Evolutionary conservation across 352 stramenopile genomes (phyloP).

Genomic region (Phytophthora syringae): DNA sequence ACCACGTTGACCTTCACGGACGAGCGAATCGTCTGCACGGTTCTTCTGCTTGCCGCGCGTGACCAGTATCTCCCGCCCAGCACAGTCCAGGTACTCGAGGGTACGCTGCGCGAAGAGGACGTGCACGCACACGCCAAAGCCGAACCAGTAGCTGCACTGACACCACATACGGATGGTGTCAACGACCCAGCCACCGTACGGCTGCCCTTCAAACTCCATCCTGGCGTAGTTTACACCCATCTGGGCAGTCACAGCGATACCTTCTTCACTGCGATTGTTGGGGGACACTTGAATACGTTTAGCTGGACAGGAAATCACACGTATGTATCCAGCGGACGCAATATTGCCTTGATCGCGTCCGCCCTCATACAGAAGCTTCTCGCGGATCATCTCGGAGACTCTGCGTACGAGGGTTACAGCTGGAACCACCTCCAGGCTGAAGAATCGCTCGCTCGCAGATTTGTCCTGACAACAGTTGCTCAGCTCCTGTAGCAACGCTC

Average conservation of each 20-base stretch:
- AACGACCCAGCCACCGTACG: background rate
- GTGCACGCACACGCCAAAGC: slow-evolving; percentile 6
- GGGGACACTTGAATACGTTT: too few relatives aligned
- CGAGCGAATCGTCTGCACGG: background rate
- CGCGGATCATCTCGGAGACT: slow-evolving; percentile 1
- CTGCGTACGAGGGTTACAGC: background rate
- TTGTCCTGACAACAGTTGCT: background rate
- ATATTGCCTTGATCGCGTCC: background rate
- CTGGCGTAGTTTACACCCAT: too few relatives aligned
- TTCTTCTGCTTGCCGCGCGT: too few relatives aligned
- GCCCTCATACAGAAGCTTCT: too few relatives aligned
- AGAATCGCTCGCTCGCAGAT: background rate
- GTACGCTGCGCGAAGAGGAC: background rate
- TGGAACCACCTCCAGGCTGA: background rate
- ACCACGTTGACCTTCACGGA: too few relatives aligned
- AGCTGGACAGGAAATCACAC: background rate
- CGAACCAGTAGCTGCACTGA: background rate
- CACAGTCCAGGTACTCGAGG: background rate
- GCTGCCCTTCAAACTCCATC: too few relatives aligned
- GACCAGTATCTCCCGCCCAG: background rate
- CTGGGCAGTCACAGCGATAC: too few relatives aligned
- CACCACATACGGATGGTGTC: slow-evolving; percentile 1
- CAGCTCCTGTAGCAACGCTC: background rate
- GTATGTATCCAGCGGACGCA: background rate
- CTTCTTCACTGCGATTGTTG: too few relatives aligned